Evolutionary conservation across 2,329 filamentous ascomycete genomes (phyloP).

Genomic region (Dothideomycetidae sp.): DNA sequence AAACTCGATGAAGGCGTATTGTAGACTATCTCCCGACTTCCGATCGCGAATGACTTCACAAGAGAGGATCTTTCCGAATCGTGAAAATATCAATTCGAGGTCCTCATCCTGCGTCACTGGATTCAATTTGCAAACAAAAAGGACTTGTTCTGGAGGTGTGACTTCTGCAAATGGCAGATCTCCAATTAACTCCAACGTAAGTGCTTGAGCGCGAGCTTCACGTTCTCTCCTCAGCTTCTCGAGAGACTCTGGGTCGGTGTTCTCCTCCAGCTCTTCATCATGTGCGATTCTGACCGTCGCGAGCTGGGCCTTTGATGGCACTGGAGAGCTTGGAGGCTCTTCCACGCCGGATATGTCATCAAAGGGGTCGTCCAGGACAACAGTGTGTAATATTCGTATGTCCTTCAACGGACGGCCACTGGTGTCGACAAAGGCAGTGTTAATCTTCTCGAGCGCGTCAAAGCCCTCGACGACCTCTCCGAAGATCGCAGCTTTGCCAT

Average conservation of each 20-base stretch:
- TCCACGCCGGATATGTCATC: conserved; percentile 63
- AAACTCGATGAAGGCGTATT: conserved; percentile 97
- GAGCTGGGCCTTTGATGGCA: conserved; percentile 70
- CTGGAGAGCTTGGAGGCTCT: conserved; percentile 65
- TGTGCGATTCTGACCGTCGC: conserved; percentile 85
- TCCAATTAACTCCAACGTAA: conserved; percentile 95
- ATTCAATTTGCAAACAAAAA: conserved; percentile 98
- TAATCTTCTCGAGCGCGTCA: conserved; percentile 85
- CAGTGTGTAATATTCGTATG: conserved; percentile 85
- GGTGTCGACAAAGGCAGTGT: conserved; percentile 73
- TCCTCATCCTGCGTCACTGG: conserved; percentile 92
- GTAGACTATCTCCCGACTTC: conserved; percentile 83
- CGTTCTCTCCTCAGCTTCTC: conserved; percentile 73
- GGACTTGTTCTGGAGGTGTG: conserved; percentile 88
- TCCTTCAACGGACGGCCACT: conserved; percentile 80
- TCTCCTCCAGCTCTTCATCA: conserved; percentile 66
- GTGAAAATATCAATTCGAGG: conserved; percentile 87
- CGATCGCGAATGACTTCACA: conserved; percentile 94
- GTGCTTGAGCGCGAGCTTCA: conserved; percentile 81
- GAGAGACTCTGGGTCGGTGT: conserved; percentile 64
- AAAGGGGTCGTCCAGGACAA: conserved; percentile 83
- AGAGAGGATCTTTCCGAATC: conserved; percentile 86
- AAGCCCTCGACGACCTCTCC: conserved; percentile 94
- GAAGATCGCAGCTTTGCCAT: conserved; percentile 90
- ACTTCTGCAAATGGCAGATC: conserved; percentile 96